phyloP scores from a whole-genome alignment of 768 basidiomycete species.

The Scleroderma citrinum region DNA sequence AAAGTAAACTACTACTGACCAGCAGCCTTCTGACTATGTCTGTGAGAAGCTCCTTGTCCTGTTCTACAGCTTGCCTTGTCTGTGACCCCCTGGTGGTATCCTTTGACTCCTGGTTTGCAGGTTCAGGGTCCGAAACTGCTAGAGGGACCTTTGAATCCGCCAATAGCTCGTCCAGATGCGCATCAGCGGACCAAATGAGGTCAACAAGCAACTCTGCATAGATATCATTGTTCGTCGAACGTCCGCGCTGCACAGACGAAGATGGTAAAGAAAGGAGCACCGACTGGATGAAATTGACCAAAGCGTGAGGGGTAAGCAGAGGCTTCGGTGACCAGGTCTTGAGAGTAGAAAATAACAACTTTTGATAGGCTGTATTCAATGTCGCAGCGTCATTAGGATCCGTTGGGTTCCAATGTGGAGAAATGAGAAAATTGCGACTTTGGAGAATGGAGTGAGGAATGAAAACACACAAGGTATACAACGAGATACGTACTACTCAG shows the following conservation, averaged over 20 bases:
- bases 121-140: constrained; percentile 23
- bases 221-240: constrained; percentile 35
- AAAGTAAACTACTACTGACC: constrained; percentile 29
- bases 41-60: constrained; percentile 57
- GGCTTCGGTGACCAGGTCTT: constrained; percentile 48
- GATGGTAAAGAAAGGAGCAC: constrained; percentile 62
- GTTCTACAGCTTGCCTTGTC: constrained; percentile 49
- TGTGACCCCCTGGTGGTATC: constrained; percentile 32
- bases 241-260: constrained; percentile 38
- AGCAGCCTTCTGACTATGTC: constrained; percentile 55
- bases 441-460: constrained; percentile 3
- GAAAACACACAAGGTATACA: constrained; percentile 14
- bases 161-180: constrained; percentile 66
- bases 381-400: constrained; percentile 48
- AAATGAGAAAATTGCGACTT: constrained; percentile 58
- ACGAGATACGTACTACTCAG: constrained; percentile 47
- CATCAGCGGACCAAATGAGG: constrained; percentile 76
- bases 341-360: constrained; percentile 56
- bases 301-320: constrained; percentile 41
- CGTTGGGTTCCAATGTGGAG: constrained; percentile 53
- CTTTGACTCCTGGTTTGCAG: constrained; percentile 24
- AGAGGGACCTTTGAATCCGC: constrained; percentile 46
- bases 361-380: constrained; percentile 63
- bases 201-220: constrained; percentile 75
- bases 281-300: constrained; percentile 61